Conservation (phyloP, 2,329 filamentous ascomycete species). For the Aspergillus caelatus region DNA sequence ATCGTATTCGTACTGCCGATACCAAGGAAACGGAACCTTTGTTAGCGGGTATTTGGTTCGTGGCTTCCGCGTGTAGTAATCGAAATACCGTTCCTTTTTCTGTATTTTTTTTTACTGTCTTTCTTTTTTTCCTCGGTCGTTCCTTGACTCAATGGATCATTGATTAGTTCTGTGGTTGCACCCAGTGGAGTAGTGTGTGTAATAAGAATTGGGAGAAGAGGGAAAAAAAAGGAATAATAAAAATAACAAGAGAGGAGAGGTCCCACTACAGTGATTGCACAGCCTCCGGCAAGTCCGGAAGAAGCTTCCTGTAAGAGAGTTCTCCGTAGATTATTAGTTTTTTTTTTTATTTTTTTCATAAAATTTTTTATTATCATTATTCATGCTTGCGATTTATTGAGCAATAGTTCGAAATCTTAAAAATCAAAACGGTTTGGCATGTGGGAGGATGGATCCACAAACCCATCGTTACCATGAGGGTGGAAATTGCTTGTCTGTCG, state of each 20-base stretch:
- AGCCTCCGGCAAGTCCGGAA: conserved; percentile 22
- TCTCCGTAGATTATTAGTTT: background rate
- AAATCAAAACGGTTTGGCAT: background rate
- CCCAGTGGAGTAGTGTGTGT: background rate
- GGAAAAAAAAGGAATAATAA: background rate
- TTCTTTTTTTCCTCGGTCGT: background rate
- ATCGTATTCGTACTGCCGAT: conserved; percentile 13
- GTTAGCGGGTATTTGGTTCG: background rate
- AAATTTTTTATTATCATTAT: background rate
- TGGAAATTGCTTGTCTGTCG: background rate
- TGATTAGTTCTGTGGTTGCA: too few species aligned
- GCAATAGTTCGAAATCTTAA: background rate
- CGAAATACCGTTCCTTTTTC: background rate
- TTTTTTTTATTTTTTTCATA: background rate
- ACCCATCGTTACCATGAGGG: background rate
- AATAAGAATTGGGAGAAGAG: background rate
- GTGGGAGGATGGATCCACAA: background rate
- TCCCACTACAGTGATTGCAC: conserved; percentile 15
- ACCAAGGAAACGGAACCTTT: background rate
- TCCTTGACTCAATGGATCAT: background rate
- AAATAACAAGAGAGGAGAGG: background rate
- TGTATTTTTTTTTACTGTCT: background rate
- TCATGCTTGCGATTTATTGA: conserved; percentile 2
- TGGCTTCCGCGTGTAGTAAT: background rate
- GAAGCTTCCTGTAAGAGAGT: conserved; percentile 7